Evolutionary conservation across 306 rosid species (phyloP), one percentile per base, ranked within the genome.

Genomic region (Corylus americana): DNA sequence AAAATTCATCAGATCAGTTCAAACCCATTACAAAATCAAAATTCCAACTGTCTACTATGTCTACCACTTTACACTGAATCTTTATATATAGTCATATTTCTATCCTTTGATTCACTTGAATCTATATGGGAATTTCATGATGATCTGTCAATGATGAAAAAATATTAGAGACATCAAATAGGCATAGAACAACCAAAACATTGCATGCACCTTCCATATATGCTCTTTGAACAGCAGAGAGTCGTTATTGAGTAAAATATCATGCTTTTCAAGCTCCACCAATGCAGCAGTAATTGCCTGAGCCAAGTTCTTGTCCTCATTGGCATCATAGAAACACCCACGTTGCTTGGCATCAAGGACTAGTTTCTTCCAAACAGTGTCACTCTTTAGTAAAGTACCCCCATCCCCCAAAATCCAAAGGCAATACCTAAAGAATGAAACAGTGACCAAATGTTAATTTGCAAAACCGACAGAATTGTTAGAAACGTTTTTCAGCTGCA

Each of bases 321-420:
- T 68, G n/a, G 87, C 90, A 61, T 83, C 61, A 62, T 90, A 80
- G 55, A 85, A 86, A 54, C 92, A 88, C 0, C 35, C 7, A 3
- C 90, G 85, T 55, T 51, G n/a, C 82, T 76, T 77, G 8, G 94
- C 89, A 83, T 88, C 84, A 55, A 67, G 35, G 9, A 88, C 78
- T 13, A 90, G 45, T 17, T 82, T 80, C 27, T 14, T 78, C 91
- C 93, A 90, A 2, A 87, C 81, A 55, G 85, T 77, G 47, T 10
- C 12, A 50, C 89, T 77, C 0, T 58, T 39, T 2, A 45, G 11
- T 27, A 90, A 80, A 57, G 94, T 90, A 55, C 72, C 7, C 10
- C 77, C 92, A 86, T 80, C 85, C 22, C 94, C 94, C 76, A 86
- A 27, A 74, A 88, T 81, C 90, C 92, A 86, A 45, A 88, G 87